Evolutionary conservation across 1,139 yeast species (phyloP).

Genomic region (Saccharomyces hybrid): DNA sequence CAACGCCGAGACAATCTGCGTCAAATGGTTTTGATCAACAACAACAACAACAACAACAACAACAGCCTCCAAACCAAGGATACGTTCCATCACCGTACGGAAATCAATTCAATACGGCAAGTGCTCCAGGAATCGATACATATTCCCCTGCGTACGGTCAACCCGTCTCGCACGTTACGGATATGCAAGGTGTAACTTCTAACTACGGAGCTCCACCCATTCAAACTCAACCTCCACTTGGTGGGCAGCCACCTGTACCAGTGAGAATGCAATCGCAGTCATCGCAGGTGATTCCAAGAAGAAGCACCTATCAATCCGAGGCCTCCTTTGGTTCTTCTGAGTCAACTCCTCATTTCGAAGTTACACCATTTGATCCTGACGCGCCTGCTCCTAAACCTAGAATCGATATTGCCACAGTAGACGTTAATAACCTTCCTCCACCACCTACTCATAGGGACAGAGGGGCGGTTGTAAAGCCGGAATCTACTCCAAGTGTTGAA

Average conservation of each 20-base stretch:
- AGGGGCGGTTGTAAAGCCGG: slow-evolving; percentile 3
- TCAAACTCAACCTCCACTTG: not conserved
- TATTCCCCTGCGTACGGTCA: not conserved
- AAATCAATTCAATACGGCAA: not conserved
- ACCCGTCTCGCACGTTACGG: not conserved
- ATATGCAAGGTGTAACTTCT: not conserved
- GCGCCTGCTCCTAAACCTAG: slow-evolving; percentile 13
- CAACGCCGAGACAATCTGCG: not conserved
- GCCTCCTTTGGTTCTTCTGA: not conserved
- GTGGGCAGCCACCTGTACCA: not conserved
- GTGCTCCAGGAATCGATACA: not conserved
- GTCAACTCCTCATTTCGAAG: slow-evolving; percentile 9
- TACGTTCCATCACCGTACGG: not conserved
- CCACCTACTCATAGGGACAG: slow-evolving; percentile 28
- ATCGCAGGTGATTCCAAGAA: not conserved
- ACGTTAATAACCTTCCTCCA: slow-evolving; percentile 19
- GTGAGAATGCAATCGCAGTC: not conserved
- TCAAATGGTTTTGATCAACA: slow-evolving; percentile 3
- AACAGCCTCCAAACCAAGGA: slow-evolving; percentile 4
- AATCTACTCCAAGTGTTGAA: not conserved
- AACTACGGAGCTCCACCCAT: not conserved
- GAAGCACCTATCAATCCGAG: not conserved
- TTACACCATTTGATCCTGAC: slow-evolving; percentile 21
- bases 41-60: slow-evolving; percentile 1
- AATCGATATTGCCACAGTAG: slow-evolving; percentile 12